Evolutionary conservation across 495 filamentous ascomycete species (phyloP), one percentile per base, ranked within the genome.

Genomic region (Penicillium soppii): DNA sequence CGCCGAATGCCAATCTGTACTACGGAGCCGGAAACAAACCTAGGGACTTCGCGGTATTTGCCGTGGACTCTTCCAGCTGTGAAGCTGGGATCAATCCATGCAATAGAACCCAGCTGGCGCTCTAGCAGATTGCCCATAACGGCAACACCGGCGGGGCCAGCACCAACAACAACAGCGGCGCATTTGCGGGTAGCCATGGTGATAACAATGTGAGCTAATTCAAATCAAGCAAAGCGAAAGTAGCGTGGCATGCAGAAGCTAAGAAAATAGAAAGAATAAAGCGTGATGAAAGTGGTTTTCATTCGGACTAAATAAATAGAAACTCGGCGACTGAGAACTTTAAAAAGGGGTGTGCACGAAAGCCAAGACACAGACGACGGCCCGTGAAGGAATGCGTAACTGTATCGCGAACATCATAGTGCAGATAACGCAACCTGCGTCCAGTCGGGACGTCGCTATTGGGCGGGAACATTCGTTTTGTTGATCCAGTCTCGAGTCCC

Each of bases 11-110:
- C 44, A 32, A 20, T n/a, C n/a, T n/a, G n/a, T n/a, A n/a, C n/a
- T 32, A 7, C 29, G 35, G 26, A 25, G 7, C 25, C 16, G 35
- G 35, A 37, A 23, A 69, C 72, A 49, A 46, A 79, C 77, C 74
- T 78, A 6, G 79, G 81, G 30, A 82, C 81, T 53, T 81, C 78
- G 51, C 79, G 73, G 54, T 83, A 82, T 58, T 73, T 76, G 40
- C 68, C 61, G 47, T 81, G 62, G 17, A 83, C 68, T 38, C 79
- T 69, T 7, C 81, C 81, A 12, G 68, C 75, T 40, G 76, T 67
- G 42, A 82, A 80, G 5, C 58, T 60, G 45, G 79, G 74, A 50
- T 82, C 81, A 44, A 82, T 58, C 81, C 79, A 82, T 50, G 76
- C 67, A 35, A 82, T 74, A 37, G 68, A 67, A 17, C 63, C 63